Percentiles rank a stretch among this genome's conserved stretches.
Conservation (phyloP, 1,284 basidiomycete genomes). For the Boletus sp. region DNA sequence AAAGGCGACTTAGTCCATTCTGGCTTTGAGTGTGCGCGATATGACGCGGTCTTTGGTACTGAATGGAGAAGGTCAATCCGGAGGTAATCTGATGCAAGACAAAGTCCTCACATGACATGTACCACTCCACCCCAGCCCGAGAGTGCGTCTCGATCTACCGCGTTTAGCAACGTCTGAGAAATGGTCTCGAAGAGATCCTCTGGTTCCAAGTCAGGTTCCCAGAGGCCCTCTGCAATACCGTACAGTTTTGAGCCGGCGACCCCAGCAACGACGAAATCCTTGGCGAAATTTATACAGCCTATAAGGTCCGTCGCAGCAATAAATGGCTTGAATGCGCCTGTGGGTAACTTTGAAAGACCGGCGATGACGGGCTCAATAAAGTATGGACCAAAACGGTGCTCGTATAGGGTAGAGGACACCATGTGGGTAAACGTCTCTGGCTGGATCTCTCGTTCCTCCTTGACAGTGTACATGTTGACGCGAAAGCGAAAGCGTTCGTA, state of each 20-base stretch:
- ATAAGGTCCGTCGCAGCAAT: constrained; percentile 97
- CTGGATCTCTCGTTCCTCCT: constrained; percentile 96
- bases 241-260: constrained; percentile 92
- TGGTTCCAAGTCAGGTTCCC: constrained; percentile 95
- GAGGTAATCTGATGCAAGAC: constrained; percentile 8
- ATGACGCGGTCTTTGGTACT: constrained; percentile 87
- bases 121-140: constrained; percentile 97
- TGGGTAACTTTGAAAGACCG: constrained; percentile 75
- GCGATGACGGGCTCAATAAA: constrained; percentile 98
- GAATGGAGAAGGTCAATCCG: constrained; percentile 17
- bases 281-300: constrained; percentile 92
- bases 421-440: constrained; percentile 96
- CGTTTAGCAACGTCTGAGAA: constrained; percentile 92
- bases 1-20: constrained; percentile 74
- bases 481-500: constrained; percentile 89
- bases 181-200: constrained; percentile 99
- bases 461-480: constrained; percentile 99
- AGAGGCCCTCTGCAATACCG: constrained; percentile 96
- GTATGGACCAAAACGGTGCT: constrained; percentile 94
- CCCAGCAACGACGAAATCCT: constrained; percentile 96
- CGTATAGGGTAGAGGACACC: constrained; percentile 96
- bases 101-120: constrained; percentile 82
- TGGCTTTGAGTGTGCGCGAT: constrained; percentile 80
- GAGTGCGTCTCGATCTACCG: constrained; percentile 93
- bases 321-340: constrained; percentile 81